Evolutionary conservation across 805 yeast species (phyloP).

Genomic region (Candida cerambycidarum): DNA sequence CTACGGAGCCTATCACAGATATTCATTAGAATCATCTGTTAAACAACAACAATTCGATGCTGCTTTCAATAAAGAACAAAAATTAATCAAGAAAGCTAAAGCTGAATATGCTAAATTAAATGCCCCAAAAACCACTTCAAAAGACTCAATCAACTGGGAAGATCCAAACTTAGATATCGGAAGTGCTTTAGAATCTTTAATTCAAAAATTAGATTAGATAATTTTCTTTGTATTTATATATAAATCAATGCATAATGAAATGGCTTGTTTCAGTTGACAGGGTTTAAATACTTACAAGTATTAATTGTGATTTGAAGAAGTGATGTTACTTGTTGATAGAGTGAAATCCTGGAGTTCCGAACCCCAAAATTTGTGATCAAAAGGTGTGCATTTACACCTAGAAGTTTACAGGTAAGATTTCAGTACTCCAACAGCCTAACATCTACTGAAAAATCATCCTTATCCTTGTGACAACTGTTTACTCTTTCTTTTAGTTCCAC

Average conservation of each 20-base stretch:
- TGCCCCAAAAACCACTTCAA: constrained; percentile 40
- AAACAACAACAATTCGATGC: constrained; percentile 55
- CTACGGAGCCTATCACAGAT: constrained; percentile 87
- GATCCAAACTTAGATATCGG: constrained; percentile 91
- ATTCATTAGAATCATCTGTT: constrained; percentile 61
- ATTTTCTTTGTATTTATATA: constrained; percentile 5
- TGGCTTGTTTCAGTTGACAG: too few species aligned
- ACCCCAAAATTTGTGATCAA: too few species aligned
- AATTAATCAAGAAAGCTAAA: constrained; percentile 85
- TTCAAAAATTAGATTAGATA: constrained; percentile 51
- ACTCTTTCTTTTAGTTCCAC: too few species aligned
- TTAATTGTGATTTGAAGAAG: too few species aligned
- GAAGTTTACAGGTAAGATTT: too few species aligned
- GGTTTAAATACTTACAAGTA: too few species aligned
- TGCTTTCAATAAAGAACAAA: constrained; percentile 63
- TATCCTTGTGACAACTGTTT: too few species aligned
- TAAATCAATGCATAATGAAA: constrained; percentile 10
- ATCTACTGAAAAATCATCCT: too few species aligned
- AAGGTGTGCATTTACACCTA: too few species aligned
- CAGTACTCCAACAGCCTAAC: too few species aligned
- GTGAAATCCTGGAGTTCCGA: too few species aligned
- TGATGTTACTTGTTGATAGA: too few species aligned
- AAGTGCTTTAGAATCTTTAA: constrained; percentile 61
- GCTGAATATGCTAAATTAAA: constrained; percentile 75
- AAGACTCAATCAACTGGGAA: constrained; percentile 65